A percentile compares a stretch with the other conserved stretches of the same genome.
These are phyloP conservation scores for Aspergillus nanangensis DNA, from an alignment of 495 filamentous ascomycete genomes.

Conservation along the genomic window DNA sequence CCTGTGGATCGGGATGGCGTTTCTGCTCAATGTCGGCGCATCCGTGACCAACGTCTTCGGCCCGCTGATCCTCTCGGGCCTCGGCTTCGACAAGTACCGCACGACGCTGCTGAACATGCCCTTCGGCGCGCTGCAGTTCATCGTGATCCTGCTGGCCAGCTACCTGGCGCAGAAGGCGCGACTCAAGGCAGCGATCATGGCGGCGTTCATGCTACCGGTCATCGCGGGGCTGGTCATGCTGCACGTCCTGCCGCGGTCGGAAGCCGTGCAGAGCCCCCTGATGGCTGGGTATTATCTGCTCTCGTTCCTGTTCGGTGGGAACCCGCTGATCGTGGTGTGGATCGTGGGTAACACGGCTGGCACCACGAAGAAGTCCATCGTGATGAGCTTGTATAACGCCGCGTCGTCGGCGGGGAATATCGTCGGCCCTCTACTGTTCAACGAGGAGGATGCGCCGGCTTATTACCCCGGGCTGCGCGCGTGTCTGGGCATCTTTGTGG, in stretches of 20 bases:
- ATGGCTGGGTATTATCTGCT: constrained; percentile 60
- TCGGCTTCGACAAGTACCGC: constrained; percentile 53
- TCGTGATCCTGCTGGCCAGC: constrained; percentile 36
- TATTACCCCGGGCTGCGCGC: constrained; percentile 54
- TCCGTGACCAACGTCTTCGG: constrained; percentile 57
- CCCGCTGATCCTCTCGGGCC: constrained; percentile 55
- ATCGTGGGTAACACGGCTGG: constrained; percentile 48
- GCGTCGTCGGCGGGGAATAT: constrained; percentile 43
- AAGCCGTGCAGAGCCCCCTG: constrained; percentile 33
- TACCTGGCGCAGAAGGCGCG: constrained; percentile 46
- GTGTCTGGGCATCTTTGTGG: constrained; percentile 54
- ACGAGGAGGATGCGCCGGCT: constrained; percentile 31
- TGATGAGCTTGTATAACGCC: constrained; percentile 48
- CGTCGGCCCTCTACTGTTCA: constrained; percentile 43
- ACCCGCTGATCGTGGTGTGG: constrained; percentile 47
- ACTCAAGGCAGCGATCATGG: constrained; percentile 47
- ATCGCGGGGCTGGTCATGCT: constrained; percentile 53
- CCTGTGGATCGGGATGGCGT: constrained; percentile 45
- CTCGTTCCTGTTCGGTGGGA: constrained; percentile 53
- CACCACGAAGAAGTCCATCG: constrained; percentile 48
- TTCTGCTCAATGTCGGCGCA: constrained; percentile 59
- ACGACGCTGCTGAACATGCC: constrained; percentile 50
- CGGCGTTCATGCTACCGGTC: constrained; percentile 48
- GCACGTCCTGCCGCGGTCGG: constrained; percentile 44
- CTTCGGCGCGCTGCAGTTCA: constrained; percentile 41